A percentile compares a stretch with the other conserved stretches of the same genome.
These are phyloP conservation scores for Solanum bulbocastanum DNA, from an alignment of 257 asterid genomes.

Conservation along the genomic window DNA sequence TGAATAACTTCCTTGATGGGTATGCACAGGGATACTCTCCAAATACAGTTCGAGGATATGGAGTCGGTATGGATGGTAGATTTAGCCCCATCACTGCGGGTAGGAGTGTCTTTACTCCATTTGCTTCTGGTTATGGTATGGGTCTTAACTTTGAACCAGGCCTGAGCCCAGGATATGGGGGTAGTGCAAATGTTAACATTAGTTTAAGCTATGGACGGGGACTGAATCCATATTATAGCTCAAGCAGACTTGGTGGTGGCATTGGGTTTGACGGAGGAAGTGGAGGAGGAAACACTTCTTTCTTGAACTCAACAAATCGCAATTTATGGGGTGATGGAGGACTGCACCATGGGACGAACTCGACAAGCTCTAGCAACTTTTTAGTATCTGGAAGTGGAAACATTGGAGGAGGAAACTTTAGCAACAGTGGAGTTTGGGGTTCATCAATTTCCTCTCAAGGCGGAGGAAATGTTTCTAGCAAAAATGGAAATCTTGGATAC, in stretches of 20 bases:
- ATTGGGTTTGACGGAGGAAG: slow-evolving; percentile 1
- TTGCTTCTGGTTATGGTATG: slow-evolving; percentile 8
- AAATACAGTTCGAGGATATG: slow-evolving; percentile 19
- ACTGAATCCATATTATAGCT: slow-evolving; percentile 2
- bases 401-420: background rate
- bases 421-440: slow-evolving; percentile 38
- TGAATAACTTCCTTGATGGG: slow-evolving; percentile 21
- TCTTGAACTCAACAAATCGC: slow-evolving; percentile 2
- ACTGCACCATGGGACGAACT: slow-evolving; percentile 16
- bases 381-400: slow-evolving; percentile 22
- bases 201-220: slow-evolving; percentile 24
- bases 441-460: slow-evolving; percentile 14
- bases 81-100: slow-evolving; percentile 1
- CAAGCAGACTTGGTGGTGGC: slow-evolving; percentile 2
- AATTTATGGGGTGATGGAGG: slow-evolving; percentile 23
- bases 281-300: slow-evolving; percentile 3
- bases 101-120: background rate
- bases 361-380: slow-evolving; percentile 29
- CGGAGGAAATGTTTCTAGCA: slow-evolving; percentile 17
- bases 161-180: slow-evolving; percentile 27
- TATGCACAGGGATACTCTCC: slow-evolving; percentile 31
- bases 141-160: slow-evolving; percentile 31
- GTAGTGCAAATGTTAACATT: slow-evolving; percentile 28
- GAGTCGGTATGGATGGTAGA: slow-evolving; percentile 5
- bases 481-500: slow-evolving; percentile 12